Evolutionary conservation across 768 basidiomycete genomes (phyloP).

Genomic region (Rickenella mellea): DNA sequence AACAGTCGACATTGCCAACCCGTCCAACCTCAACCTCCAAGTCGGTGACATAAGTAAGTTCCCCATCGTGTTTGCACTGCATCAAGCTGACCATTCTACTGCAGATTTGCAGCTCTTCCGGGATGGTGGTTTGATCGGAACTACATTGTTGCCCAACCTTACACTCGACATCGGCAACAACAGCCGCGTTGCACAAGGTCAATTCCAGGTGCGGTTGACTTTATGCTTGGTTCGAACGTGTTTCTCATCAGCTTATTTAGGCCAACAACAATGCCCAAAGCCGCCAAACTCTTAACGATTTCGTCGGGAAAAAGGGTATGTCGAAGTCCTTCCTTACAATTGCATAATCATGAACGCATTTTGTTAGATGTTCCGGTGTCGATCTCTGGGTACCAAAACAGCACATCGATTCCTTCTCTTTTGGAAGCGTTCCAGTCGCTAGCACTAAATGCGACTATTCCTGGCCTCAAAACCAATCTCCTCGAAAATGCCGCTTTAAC

Average conservation of each 20-base stretch:
- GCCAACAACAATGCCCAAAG: slow-evolving; percentile 55
- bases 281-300: slow-evolving; percentile 54
- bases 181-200: slow-evolving; percentile 36
- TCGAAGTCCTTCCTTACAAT: neutral
- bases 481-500: slow-evolving; percentile 46
- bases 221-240: neutral
- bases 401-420: slow-evolving; percentile 51
- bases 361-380: slow-evolving; percentile 40
- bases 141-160: slow-evolving; percentile 50
- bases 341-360: too few relatives aligned
- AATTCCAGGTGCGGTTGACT: slow-evolving; percentile 34
- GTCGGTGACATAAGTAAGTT: slow-evolving; percentile 55
- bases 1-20: slow-evolving; percentile 55
- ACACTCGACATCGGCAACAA: slow-evolving; percentile 54
- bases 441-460: slow-evolving; percentile 44
- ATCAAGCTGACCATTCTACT: neutral
- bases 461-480: slow-evolving; percentile 48
- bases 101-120: slow-evolving; percentile 50
- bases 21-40: slow-evolving; percentile 52
- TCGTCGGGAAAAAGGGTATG: slow-evolving; percentile 50
- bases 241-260: slow-evolving; percentile 18
- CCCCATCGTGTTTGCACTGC: neutral
- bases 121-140: slow-evolving; percentile 46
- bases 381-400: slow-evolving; percentile 50
- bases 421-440: slow-evolving; percentile 52